A percentile compares a stretch with the other conserved stretches of the same genome.
Evolutionary conservation across 2,329 filamentous ascomycete genomes (phyloP).

Genomic region (Colletotrichum incanum): DNA sequence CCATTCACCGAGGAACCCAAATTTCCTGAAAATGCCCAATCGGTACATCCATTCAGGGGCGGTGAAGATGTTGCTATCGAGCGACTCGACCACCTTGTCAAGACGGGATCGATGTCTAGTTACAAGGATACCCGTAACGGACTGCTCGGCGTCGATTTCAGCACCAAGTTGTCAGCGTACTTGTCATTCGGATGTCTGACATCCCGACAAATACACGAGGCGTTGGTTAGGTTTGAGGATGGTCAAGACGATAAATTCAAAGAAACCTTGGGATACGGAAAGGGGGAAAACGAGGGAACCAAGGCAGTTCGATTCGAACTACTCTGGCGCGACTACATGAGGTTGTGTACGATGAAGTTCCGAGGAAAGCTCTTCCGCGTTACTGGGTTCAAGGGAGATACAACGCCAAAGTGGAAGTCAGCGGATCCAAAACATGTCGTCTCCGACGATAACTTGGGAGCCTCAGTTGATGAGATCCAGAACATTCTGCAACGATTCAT

Average conservation of each 20-base stretch:
- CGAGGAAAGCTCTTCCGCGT: conserved; percentile 74
- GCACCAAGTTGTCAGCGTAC: conserved; percentile 83
- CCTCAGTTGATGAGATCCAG: conserved; percentile 56
- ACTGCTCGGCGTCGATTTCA: conserved; percentile 78
- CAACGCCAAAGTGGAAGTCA: conserved; percentile 66
- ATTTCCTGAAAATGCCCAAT: conserved; percentile 67
- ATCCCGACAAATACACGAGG: conserved; percentile 79
- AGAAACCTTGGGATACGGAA: conserved; percentile 70
- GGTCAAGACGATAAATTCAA: conserved; percentile 63
- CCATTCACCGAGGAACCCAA: conserved; percentile 67
- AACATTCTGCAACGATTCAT: conserved; percentile 72
- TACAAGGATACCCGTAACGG: conserved; percentile 83
- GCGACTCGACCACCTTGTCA: conserved; percentile 74
- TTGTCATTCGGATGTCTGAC: conserved; percentile 81
- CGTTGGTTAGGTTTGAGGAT: conserved; percentile 79
- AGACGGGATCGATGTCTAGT: conserved; percentile 70
- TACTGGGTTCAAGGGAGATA: conserved; percentile 72
- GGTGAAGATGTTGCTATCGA: conserved; percentile 74
- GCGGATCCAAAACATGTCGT: conserved; percentile 58
- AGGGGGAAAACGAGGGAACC: conserved; percentile 82
- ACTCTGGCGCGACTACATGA: conserved; percentile 87
- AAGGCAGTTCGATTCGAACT: conserved; percentile 80
- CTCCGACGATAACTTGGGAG: conserved; percentile 46
- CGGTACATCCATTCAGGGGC: conserved; percentile 78
- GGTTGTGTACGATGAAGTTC: conserved; percentile 81